Base-by-base conservation (phyloP, 768 basidiomycete species). In the Xerocomellus amylosporus region DNA sequence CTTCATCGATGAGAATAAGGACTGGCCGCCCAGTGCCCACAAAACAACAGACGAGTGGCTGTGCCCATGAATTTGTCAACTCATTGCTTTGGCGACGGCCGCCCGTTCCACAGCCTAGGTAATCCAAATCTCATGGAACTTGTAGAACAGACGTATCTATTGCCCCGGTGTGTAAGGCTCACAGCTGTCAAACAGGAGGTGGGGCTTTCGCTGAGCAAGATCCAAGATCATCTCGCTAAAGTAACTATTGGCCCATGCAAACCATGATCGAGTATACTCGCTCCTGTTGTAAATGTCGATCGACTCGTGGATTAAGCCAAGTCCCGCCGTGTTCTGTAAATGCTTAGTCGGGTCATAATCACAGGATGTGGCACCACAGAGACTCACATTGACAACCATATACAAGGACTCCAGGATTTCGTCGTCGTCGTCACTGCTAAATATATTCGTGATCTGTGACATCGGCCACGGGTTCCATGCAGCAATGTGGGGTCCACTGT, bases 201-300 rank as follows among this genome's bases (percentile, higher is more conserved):
- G 74, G 5, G 89, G 89, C 67, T 89, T 89, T 55, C 88, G 77
- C 58, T 81, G 74, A 39, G 89, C 88, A 33, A 91, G 74, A 61
- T 91, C 88, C 50, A 90, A 70, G 19, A 90, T 73, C 86, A 90
- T 88, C 73, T 90, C 88, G 34, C 88, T 83, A 63, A 90, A 90
- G 68, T 86, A 91, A 69, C 86, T 87, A 66, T 88, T 89, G 14
- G 84, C 88, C 88, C 87, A 90, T 20, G 88, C 88, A 68, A 90
- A 90, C 87, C 87, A 90, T 19, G 82, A 76, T 20, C 88, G 77
- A 34, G 86, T 88, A 62, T 87, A 89, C 26, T 77, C 75, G 15
- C 70, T 71, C 19, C 68, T 60, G 33, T 83, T 69, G 68, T 85
- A 84, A 53, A 90, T 85, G 9, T 78, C 79, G 60, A 84, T 79